A percentile compares a stretch with the other conserved stretches of the same genome.
Conservation (phyloP, 345 rosid genomes). For the Pistacia integerrima region DNA sequence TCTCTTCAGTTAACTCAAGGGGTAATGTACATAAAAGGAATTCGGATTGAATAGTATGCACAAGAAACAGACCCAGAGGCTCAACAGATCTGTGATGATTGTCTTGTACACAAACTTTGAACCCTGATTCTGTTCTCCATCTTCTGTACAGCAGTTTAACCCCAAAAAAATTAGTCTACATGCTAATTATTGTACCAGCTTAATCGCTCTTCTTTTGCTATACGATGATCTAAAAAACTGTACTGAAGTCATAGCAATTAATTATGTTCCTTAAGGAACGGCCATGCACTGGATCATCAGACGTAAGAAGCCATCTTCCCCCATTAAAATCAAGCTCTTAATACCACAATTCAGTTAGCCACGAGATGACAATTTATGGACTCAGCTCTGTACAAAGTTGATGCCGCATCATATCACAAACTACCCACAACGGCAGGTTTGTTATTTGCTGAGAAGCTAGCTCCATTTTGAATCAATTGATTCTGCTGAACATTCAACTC, state of each 20-base stretch:
- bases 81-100: conserved; percentile 20
- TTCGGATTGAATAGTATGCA: conserved; percentile 24
- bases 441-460: conserved; percentile 20
- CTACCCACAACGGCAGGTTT: conserved; percentile 15
- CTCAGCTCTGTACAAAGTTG: conserved; percentile 30
- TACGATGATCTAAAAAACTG: conserved; percentile 28
- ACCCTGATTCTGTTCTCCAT: conserved; percentile 27
- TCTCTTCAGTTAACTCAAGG: conserved; percentile 22
- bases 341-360: conserved; percentile 17
- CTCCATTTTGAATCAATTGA: conserved; percentile 12
- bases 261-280: conserved; percentile 8
- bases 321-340: neutral
- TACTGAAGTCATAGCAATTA: conserved; percentile 24
- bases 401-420: conserved; percentile 18
- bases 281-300: conserved; percentile 21
- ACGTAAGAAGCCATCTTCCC: conserved; percentile 14
- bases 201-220: conserved; percentile 20
- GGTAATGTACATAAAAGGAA: conserved; percentile 37
- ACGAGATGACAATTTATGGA: conserved; percentile 24
- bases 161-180: conserved; percentile 24
- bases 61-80: conserved; percentile 19
- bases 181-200: conserved; percentile 13
- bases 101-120: conserved; percentile 23
- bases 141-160: conserved; percentile 43
- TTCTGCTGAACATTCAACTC: conserved; percentile 14